These are phyloP conservation scores for Dothiorella sarmentorum DNA, from an alignment of 2,329 filamentous ascomycete genomes.

Conservation along the genomic window DNA sequence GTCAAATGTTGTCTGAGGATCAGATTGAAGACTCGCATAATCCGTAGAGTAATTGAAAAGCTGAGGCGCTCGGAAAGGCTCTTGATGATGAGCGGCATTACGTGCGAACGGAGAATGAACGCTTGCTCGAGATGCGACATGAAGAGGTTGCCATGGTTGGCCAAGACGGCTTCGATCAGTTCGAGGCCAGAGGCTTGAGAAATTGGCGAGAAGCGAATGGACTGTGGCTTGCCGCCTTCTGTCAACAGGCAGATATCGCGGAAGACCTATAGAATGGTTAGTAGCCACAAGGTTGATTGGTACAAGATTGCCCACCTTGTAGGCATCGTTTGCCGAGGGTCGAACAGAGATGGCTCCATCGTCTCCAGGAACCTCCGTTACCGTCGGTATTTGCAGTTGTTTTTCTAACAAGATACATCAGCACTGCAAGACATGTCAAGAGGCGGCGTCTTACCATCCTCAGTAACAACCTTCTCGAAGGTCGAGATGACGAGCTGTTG, in stretches of 20 bases:
- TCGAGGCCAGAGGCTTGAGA: slow-evolving; percentile 84
- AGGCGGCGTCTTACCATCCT: slow-evolving; percentile 64
- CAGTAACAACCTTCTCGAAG: slow-evolving; percentile 82
- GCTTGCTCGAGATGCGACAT: slow-evolving; percentile 74
- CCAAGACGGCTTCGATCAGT: slow-evolving; percentile 84
- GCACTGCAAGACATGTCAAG: not conserved
- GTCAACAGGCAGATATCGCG: slow-evolving; percentile 86
- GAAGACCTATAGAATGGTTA: slow-evolving; percentile 57
- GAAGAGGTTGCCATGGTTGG: slow-evolving; percentile 81
- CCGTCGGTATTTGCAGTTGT: slow-evolving; percentile 53
- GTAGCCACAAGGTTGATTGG: too few relatives aligned
- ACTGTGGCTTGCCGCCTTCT: slow-evolving; percentile 78
- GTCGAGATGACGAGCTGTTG: slow-evolving; percentile 90
- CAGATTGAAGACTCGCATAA: slow-evolving; percentile 78
- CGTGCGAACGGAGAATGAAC: slow-evolving; percentile 68
- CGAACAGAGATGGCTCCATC: slow-evolving; percentile 64
- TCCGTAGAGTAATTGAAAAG: slow-evolving; percentile 78
- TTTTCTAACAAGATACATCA: slow-evolving; percentile 23
- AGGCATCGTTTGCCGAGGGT: slow-evolving; percentile 79
- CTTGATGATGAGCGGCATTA: slow-evolving; percentile 80
- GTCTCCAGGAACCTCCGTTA: slow-evolving; percentile 65
- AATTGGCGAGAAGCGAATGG: slow-evolving; percentile 73
- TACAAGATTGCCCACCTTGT: slow-evolving; percentile 51
- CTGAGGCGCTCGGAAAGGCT: slow-evolving; percentile 72
- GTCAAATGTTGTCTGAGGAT: slow-evolving; percentile 74